Base-by-base conservation (phyloP, 2,329 filamentous ascomycete species). In the Parastagonospora nodorum region DNA sequence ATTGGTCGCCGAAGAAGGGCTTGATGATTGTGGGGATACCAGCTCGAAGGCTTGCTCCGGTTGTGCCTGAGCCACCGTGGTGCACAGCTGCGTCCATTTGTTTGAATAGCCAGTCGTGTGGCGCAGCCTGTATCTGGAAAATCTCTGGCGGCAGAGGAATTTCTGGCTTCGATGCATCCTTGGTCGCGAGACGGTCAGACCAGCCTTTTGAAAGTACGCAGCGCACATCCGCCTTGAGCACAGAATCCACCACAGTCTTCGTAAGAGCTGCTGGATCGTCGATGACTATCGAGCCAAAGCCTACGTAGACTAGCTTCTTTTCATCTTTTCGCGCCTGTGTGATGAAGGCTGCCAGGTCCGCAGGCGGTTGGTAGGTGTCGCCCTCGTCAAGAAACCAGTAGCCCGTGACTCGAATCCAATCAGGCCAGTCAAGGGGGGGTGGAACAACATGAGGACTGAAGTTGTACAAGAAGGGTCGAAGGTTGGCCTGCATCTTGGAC, bases 381-480 rank as follows among this genome's bases (percentile, higher is more conserved):
- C 57, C 64, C 72, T 97, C 93, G 60, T 96, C 88, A 42, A 99
- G 77, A 74, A 99, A 97, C 94, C 94, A 99, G 76, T 99, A 97
- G 0, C 94, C 94, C 0, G 94, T 97, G 7, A 97, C 90, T 37
- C 91, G 86, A 71, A 99, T 94, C 94, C 94, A 99, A 73, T 97
- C 94, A 36, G 90, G 93, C 75, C 92, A 99, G 75, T 99, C 94
- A 1, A 97, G 80, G 12, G 94, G 94, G 27, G 92, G 93, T 2
- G 90, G 86, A n/a, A 99, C 94, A 10, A 99, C 94, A 9, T 86
- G 89, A 0, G 92, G 91, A 48, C 90, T 96, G 73, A 97, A 97
- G 75, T 97, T 97, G 79, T 99, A 99, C 39, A 99, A 75, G 74
- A 99, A 99, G 0, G 94, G 94, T n/a, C 97, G 91, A 72, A 96